Base-by-base conservation (phyloP, 1,284 basidiomycete genomes). In the Flammula alnicola region DNA sequence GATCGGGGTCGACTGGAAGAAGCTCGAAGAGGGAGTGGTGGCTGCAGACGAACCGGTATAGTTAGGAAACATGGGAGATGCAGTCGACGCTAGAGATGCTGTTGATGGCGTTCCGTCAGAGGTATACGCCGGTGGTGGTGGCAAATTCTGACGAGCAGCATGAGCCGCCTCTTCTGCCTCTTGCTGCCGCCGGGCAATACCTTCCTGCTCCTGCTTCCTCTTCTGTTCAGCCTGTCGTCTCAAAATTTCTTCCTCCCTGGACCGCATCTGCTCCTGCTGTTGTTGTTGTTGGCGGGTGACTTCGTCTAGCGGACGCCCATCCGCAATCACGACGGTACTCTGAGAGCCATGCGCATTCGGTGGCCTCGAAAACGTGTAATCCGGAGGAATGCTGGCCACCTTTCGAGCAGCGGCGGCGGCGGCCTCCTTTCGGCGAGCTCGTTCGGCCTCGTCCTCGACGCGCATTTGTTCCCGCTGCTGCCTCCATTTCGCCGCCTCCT, bases 141-240 rank as follows among this genome's bases (percentile, higher is more conserved):
- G 51, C 6, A 70, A 59, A 19, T 55, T 59, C 41, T 67, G 60
- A 31, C 68, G 60, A 12, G 67, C 61, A 11, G 59, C 56, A n/a
- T 63, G 63, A 10, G 68, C 69, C 9, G 65, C 64, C 2, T 69
- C 62, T 7, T 75, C 72, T 3, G 72, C 68, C 45, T 75, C 72
- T 25, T 65, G 63, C 56, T 72, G 71, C 27, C 73, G 61, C 30
- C 61, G 58, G 3, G 56, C 53, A 40, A 75, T 68, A 6, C 60
- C 69, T 10, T 70, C 70, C 44, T 71, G 65, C 29, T 73, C 66
- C 23, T 63, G 56, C 45, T 59, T 65, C 35, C 67, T 60, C 44
- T 65, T 67, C 52, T 65, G 59, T 52, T 75, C 72, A 10, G 62
- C 63, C 16, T 61, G 60, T 33, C 63, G 64, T 37, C 64, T 61